These are phyloP conservation scores for Celoporthe dispersa DNA, from an alignment of 2,329 filamentous ascomycete species.

Conservation along the genomic window DNA sequence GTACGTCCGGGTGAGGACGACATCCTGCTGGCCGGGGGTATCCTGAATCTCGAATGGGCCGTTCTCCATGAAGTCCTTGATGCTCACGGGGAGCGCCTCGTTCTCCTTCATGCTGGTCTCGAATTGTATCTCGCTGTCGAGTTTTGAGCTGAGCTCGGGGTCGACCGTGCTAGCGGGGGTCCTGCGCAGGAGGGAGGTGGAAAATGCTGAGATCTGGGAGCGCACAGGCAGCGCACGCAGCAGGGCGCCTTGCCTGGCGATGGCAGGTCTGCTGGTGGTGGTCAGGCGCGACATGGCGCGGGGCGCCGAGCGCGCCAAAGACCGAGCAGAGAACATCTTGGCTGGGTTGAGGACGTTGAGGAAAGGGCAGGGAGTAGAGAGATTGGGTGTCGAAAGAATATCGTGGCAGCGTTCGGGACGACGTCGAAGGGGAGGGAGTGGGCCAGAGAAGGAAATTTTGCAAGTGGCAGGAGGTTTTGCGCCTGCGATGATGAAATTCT, in stretches of 20 bases:
- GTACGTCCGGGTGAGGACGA: slow-evolving; percentile 80
- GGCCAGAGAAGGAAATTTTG: slow-evolving; percentile 19
- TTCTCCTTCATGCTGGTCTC: slow-evolving; percentile 80
- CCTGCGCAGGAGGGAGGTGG: slow-evolving; percentile 50
- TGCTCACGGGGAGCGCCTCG: slow-evolving; percentile 72
- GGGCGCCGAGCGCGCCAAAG: slow-evolving; percentile 68
- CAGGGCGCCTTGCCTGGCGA: slow-evolving; percentile 52
- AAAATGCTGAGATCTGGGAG: slow-evolving; percentile 54
- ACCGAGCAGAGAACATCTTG: slow-evolving; percentile 73
- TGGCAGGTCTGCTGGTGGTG: slow-evolving; percentile 50
- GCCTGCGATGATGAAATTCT: slow-evolving; percentile 23
- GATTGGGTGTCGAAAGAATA: slow-evolving; percentile 32
- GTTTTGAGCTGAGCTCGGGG: slow-evolving; percentile 82
- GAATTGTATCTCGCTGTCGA: slow-evolving; percentile 77
- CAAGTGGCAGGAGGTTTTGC: slow-evolving; percentile 1
- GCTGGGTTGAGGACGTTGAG: slow-evolving; percentile 22
- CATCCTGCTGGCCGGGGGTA: slow-evolving; percentile 81
- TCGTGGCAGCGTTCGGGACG: slow-evolving; percentile 12
- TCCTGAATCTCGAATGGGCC: slow-evolving; percentile 84
- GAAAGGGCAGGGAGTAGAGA: slow-evolving; percentile 20
- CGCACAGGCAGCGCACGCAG: slow-evolving; percentile 48
- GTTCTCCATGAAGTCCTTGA: slow-evolving; percentile 88
- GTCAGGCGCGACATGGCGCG: slow-evolving; percentile 64
- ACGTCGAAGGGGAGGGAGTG: neutral
- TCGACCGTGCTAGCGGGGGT: slow-evolving; percentile 60